Conservation (phyloP, 2,329 filamentous ascomycete genomes). For the Aspergillus sp. region DNA sequence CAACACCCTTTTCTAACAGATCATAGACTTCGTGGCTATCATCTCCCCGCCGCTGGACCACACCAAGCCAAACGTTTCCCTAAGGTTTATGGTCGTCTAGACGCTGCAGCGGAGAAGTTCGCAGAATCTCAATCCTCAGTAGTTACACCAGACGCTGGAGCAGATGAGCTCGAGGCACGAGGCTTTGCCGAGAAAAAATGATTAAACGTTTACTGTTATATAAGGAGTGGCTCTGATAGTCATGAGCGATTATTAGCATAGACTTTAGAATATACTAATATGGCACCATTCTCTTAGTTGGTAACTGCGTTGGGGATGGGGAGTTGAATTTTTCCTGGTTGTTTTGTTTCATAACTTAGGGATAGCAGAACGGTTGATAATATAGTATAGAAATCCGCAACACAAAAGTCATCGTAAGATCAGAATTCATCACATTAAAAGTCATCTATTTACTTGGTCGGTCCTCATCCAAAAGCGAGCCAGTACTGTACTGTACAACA, state of each 20-base stretch:
- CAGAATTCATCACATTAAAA: too few relatives aligned
- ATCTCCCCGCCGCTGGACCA: conserved; percentile 66
- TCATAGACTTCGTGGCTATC: conserved; percentile 67
- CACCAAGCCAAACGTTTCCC: conserved; percentile 62
- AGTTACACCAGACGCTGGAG: conserved; percentile 47
- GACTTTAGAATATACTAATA: too few relatives aligned
- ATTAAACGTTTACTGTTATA: background rate
- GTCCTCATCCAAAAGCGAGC: too few relatives aligned
- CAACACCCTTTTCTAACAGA: background rate
- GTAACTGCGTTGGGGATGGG: too few relatives aligned
- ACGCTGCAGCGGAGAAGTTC: conserved; percentile 44
- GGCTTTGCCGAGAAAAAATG: conserved; percentile 49
- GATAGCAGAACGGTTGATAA: background rate
- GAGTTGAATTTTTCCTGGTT: too few relatives aligned
- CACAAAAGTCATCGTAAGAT: too few relatives aligned
- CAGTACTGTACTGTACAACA: too few relatives aligned
- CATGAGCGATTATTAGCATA: too few relatives aligned
- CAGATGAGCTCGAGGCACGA: conserved; percentile 49
- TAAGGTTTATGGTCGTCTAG: conserved; percentile 60
- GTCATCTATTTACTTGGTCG: too few relatives aligned
- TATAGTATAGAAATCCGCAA: background rate
- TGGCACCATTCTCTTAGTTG: too few relatives aligned
- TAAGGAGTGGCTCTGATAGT: too few relatives aligned
- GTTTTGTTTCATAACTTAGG: background rate
- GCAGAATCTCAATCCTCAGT: conserved; percentile 48